Conservation (phyloP, 306 rosid genomes). For the Crotalaria pallida region DNA sequence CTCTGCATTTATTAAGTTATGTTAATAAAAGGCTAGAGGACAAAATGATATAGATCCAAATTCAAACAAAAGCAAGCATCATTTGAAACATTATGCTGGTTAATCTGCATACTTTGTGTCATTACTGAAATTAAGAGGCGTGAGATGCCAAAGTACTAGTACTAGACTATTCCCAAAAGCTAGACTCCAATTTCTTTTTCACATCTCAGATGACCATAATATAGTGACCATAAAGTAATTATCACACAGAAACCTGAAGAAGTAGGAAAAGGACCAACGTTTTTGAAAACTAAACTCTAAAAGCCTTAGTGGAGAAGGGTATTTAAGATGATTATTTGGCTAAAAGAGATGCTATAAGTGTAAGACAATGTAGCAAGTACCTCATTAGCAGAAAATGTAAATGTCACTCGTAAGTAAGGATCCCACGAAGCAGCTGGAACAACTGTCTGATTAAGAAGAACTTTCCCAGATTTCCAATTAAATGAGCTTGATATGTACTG, state of each 20-base stretch:
- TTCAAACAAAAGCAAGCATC: not conserved
- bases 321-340: not conserved
- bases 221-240: not conserved
- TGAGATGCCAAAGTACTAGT: not conserved
- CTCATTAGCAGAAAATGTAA: constrained; percentile 43
- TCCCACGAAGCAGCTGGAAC: constrained; percentile 50
- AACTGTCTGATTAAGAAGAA: constrained; percentile 49
- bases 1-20: not conserved
- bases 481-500: constrained; percentile 81
- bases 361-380: constrained; percentile 21
- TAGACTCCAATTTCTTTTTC: not conserved
- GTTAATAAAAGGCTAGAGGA: not conserved
- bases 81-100: not conserved
- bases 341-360: not conserved
- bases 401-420: constrained; percentile 52
- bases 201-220: not conserved
- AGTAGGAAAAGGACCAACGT: not conserved
- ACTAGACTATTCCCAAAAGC: not conserved
- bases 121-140: not conserved
- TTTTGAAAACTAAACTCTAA: not conserved
- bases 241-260: not conserved
- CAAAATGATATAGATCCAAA: not conserved
- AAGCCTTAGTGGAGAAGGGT: not conserved
- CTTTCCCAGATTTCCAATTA: constrained; percentile 61
- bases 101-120: not conserved